These are phyloP conservation scores for Corymbia citriodora DNA, from an alignment of 441 rosid genomes.

Conservation along the genomic window DNA sequence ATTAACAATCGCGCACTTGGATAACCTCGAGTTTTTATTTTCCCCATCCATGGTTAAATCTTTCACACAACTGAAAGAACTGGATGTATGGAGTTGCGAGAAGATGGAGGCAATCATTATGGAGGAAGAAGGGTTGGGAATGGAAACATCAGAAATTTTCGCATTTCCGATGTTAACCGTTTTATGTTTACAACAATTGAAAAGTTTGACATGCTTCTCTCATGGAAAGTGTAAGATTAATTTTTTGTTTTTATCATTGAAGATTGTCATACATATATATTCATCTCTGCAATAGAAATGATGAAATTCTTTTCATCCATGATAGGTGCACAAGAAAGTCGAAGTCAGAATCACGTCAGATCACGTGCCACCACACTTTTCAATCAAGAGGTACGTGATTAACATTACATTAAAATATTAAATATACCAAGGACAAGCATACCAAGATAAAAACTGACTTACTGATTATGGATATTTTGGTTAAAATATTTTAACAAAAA, in stretches of 20 bases:
- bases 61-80: no score
- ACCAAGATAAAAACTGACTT: no score
- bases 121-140: no score
- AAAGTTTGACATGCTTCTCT: accelerated
- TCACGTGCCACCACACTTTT: neutral
- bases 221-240: accelerated
- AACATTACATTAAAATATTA: no score
- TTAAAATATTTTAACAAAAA: no score
- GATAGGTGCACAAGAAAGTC: accelerated
- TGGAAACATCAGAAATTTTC: no score
- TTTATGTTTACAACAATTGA: accelerated
- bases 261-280: accelerated
- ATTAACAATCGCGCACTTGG: no score
- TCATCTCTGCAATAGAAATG: accelerated
- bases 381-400: neutral
- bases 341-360: accelerated
- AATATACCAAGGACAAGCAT: no score
- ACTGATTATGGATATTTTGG: no score
- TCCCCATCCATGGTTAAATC: no score
- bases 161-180: accelerated
- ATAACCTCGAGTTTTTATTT: no score
- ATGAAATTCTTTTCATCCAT: neutral
- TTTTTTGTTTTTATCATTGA: accelerated
- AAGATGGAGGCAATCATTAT: no score
- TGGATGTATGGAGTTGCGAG: accelerated